These are phyloP conservation scores for Delonix regia DNA, from an alignment of 306 rosid species.

Conservation along the genomic window DNA sequence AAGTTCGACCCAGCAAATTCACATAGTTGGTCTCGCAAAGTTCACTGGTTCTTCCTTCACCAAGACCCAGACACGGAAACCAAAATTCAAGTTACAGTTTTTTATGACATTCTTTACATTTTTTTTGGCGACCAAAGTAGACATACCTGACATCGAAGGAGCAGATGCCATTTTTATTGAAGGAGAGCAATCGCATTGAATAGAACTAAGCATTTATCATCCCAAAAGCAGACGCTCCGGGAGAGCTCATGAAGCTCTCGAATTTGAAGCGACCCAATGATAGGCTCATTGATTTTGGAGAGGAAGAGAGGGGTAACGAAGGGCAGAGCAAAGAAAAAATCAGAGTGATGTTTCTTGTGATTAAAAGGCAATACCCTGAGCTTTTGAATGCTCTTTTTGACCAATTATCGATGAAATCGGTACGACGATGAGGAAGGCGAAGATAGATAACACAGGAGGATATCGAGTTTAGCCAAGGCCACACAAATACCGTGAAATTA, in stretches of 20 bases:
- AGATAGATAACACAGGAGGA: constrained; percentile 59
- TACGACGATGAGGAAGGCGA: constrained; percentile 48
- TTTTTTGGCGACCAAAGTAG: constrained; percentile 22
- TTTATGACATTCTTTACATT: constrained; percentile 31
- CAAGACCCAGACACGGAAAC: constrained; percentile 6
- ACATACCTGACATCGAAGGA: constrained; percentile 87
- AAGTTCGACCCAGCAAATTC: constrained; percentile 24
- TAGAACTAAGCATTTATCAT: constrained; percentile 37
- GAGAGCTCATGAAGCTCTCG: background rate
- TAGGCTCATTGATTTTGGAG: constrained; percentile 33
- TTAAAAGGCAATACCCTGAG: constrained; percentile 26
- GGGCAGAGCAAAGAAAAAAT: background rate
- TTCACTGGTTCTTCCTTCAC: constrained; percentile 6
- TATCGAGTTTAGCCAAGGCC: constrained; percentile 73
- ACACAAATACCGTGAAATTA: constrained; percentile 76
- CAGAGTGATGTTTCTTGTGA: constrained; percentile 20
- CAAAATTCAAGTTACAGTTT: constrained; percentile 3
- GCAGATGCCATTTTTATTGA: constrained; percentile 71
- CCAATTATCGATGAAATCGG: constrained; percentile 48
- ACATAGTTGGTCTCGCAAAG: constrained; percentile 16
- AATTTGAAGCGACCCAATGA: constrained; percentile 20
- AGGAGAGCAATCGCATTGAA: constrained; percentile 82
- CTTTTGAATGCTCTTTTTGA: constrained; percentile 22
- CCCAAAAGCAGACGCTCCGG: constrained; percentile 21
- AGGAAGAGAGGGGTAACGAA: background rate